A percentile compares a stretch with the other conserved stretches of the same genome.
Evolutionary conservation across 1,139 yeast species (phyloP).

Genomic region (Pichia sp.): DNA sequence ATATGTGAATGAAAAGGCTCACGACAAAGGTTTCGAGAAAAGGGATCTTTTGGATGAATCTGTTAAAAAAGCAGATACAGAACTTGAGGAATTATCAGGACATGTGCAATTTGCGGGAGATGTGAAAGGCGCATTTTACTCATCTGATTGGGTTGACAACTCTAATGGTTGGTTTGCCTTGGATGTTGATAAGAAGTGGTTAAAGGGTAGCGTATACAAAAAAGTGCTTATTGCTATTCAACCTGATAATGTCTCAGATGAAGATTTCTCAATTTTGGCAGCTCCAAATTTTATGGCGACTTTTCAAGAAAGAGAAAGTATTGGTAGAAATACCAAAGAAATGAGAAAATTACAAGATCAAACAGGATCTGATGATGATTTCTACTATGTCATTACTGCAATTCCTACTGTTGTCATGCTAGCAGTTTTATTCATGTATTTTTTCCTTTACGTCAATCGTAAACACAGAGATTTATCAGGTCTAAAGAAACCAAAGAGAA

Average conservation of each 20-base stretch:
- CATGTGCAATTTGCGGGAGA: conserved; percentile 27
- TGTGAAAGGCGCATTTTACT: conserved; percentile 40
- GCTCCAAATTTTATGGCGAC: conserved; percentile 46
- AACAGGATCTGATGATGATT: conserved; percentile 52
- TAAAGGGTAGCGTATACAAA: conserved; percentile 40
- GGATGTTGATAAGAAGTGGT: conserved; percentile 53
- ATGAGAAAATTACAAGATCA: conserved; percentile 45
- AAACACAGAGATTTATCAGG: conserved; percentile 43
- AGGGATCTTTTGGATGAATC: conserved; percentile 15
- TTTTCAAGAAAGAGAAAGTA: conserved; percentile 49
- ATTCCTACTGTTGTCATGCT: conserved; percentile 68
- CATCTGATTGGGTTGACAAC: conserved; percentile 65
- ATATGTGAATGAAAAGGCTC: conserved; percentile 46
- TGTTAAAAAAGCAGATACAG: conserved; percentile 14
- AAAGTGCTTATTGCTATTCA: conserved; percentile 56
- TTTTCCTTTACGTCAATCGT: conserved; percentile 48
- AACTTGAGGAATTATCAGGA: conserved; percentile 27
- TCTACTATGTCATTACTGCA: conserved; percentile 58
- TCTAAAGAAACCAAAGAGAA: conserved; percentile 39
- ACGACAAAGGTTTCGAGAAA: conserved; percentile 46
- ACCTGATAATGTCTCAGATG: conserved; percentile 58
- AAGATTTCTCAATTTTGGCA: conserved; percentile 47
- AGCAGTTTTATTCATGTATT: conserved; percentile 53
- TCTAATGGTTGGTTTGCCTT: conserved; percentile 58
- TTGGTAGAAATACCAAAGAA: conserved; percentile 48